These are phyloP conservation scores for Leccinum subtestaceum DNA, from an alignment of 768 basidiomycete genomes.

Conservation along the genomic window DNA sequence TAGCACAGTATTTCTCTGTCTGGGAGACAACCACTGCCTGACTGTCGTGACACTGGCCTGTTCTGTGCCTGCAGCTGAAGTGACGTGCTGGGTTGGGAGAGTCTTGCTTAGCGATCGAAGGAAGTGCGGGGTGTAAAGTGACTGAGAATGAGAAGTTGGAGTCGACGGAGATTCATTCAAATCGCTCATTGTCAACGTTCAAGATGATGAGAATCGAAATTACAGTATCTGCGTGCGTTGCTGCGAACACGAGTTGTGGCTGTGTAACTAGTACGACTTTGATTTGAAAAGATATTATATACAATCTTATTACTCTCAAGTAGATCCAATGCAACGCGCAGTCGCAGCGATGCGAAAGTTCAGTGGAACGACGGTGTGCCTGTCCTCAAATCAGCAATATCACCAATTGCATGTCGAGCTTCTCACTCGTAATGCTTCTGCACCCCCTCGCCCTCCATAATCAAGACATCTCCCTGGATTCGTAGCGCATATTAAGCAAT, in stretches of 20 bases:
- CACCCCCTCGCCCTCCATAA: slow-evolving; percentile 71
- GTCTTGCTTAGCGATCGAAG: slow-evolving; percentile 23
- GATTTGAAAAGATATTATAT: not conserved
- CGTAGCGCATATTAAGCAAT: slow-evolving; percentile 2
- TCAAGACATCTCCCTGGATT: slow-evolving; percentile 71
- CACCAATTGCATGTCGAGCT: not conserved
- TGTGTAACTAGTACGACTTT: slow-evolving; percentile 5
- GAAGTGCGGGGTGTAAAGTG: slow-evolving; percentile 8
- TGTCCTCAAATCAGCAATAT: slow-evolving; percentile 29
- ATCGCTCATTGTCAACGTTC: slow-evolving; percentile 5
- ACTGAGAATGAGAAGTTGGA: not conserved
- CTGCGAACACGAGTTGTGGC: slow-evolving; percentile 10
- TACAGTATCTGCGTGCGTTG: not conserved
- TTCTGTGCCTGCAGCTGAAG: slow-evolving; percentile 4
- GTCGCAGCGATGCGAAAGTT: slow-evolving; percentile 82
- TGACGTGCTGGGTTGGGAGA: slow-evolving; percentile 15
- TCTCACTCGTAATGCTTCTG: slow-evolving; percentile 72
- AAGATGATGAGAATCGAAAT: not conserved
- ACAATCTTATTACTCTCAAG: slow-evolving; percentile 9
- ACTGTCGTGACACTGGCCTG: slow-evolving; percentile 2
- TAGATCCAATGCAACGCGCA: slow-evolving; percentile 57
- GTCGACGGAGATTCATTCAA: not conserved
- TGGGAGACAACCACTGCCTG: slow-evolving; percentile 10
- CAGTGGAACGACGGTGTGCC: slow-evolving; percentile 71
- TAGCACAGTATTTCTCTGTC: slow-evolving; percentile 11